Conservation (phyloP, 2,329 filamentous ascomycete species). For the Exserohilum rostratum region DNA sequence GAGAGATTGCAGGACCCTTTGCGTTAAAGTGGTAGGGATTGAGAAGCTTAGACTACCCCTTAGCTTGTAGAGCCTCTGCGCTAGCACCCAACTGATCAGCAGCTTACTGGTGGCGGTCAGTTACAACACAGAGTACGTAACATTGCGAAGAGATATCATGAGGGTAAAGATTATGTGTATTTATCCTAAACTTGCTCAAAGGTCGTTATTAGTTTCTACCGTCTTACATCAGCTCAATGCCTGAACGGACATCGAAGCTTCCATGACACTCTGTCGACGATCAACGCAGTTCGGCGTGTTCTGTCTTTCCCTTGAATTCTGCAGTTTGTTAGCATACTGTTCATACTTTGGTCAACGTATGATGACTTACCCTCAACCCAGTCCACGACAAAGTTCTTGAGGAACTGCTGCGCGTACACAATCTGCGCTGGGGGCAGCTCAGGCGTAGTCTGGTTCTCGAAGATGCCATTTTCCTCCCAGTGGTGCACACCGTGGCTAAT, state of each 20-base stretch:
- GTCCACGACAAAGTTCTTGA: slow-evolving; percentile 66
- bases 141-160: no score
- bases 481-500: slow-evolving; percentile 80
- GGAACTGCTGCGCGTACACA: slow-evolving; percentile 62
- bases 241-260: background rate
- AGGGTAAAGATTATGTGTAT: no score
- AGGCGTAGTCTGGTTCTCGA: slow-evolving; percentile 64
- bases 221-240: background rate
- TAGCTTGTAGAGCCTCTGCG: no score
- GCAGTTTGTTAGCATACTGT: background rate
- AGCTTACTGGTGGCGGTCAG: no score
- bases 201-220: no score
- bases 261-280: background rate
- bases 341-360: no score
- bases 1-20: no score
- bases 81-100: no score
- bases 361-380: slow-evolving; percentile 64
- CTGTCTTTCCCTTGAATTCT: slow-evolving; percentile 9
- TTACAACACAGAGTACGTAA: no score
- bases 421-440: slow-evolving; percentile 65
- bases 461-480: slow-evolving; percentile 77
- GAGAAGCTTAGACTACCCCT: no score
- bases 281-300: slow-evolving; percentile 1
- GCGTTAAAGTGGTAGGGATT: no score
- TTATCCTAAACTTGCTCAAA: no score